These are phyloP conservation scores for Lepidium africanum DNA, from an alignment of 345 rosid species.

Conservation along the genomic window DNA sequence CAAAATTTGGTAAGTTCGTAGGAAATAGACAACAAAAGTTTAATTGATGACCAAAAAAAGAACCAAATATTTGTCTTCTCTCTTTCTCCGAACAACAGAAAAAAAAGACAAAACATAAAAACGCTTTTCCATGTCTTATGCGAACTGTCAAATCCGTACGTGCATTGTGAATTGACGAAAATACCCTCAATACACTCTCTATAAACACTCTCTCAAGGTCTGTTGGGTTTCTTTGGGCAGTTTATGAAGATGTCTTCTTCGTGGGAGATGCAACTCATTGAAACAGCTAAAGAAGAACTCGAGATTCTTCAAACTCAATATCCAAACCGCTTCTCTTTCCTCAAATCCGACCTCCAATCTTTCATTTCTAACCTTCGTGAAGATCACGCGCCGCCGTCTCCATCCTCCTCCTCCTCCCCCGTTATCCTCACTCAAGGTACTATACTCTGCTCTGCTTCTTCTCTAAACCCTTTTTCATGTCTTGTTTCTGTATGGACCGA, in stretches of 20 bases:
- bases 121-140: slow-evolving; percentile 20
- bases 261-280: slow-evolving; percentile 31
- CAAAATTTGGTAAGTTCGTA: neutral
- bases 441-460: neutral
- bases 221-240: neutral
- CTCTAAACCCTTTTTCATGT: neutral
- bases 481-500: neutral
- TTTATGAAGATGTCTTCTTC: slow-evolving; percentile 7
- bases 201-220: neutral
- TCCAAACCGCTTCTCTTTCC: slow-evolving; percentile 35
- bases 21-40: neutral
- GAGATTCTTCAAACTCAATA: slow-evolving; percentile 34
- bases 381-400: slow-evolving; percentile 22
- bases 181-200: neutral
- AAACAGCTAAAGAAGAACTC: slow-evolving; percentile 41
- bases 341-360: slow-evolving; percentile 39
- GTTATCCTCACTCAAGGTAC: slow-evolving; percentile 44
- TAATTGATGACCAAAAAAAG: too few relatives aligned
- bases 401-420: slow-evolving; percentile 7
- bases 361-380: slow-evolving; percentile 33
- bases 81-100: too few relatives aligned
- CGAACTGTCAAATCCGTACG: slow-evolving; percentile 24
- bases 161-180: neutral
- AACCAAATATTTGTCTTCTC: neutral
- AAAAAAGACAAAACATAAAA: neutral